Evolutionary conservation across 257 asterid species (phyloP), one percentile per base, ranked within the genome.

Genomic region (Cordia subcordata): DNA sequence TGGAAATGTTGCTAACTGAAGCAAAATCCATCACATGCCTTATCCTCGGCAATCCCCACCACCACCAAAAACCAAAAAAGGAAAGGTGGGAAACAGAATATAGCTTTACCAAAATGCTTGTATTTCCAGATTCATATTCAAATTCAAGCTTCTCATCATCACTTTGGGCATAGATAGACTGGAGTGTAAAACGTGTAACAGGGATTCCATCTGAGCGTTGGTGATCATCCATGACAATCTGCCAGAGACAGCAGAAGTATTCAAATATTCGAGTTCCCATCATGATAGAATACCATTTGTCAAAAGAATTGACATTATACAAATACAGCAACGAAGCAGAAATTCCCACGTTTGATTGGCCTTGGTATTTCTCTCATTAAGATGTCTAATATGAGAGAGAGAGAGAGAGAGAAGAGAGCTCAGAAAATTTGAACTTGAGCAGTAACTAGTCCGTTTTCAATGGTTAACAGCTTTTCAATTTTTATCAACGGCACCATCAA

Each of bases 211-310:
- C 99, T 17, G 89, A 71, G 14, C 95, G 84, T 70, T 82, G 97
- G 76, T 89, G 99, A 75, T 93, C 97, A 73, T 88, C 99, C 97
- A 93, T 89, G 54, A 86, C 90, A 78, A 93, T 89, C 99, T 93
- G 94, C 8, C 37, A 53, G 17, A 53, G 18, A 3, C 10, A 12
- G 4, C 20, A 53, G 11, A 22, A 12, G 18, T 1, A 10, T 22
- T 27, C 3, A 27, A 6, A 53, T 53, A 12, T 27, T 27, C 11
- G 8, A 53, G 5, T 21, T 1, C 16, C 9, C 17, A 11, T 49
- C 11, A 9, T 49, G 21, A 21, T 17, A 47, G 21, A 18, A 47
- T 19, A 49, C 54, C 21, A 16, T n/a, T 5, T 20, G 38, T 22
- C 57, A 53, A 21, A 20, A 11, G 9, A 53, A 53, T 20, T 22